Base-by-base conservation (phyloP, 2,329 filamentous ascomycete species). In the Xylariaceae sp. region DNA sequence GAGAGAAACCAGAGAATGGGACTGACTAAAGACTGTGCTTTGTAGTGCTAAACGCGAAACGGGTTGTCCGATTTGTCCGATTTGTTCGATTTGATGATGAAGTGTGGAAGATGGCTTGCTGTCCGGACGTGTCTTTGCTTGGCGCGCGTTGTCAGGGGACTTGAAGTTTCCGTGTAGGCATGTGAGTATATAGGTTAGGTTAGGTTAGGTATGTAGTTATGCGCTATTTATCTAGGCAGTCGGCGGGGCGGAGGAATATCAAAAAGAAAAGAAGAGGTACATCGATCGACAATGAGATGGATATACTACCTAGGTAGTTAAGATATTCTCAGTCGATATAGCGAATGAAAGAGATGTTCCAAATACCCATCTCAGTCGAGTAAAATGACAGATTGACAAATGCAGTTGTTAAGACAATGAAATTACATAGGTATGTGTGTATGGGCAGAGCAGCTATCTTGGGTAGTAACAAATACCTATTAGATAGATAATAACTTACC, bases 1-100 rank as follows among this genome's bases (percentile, higher is more conserved):
- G 32, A 34, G 32, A 34, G 6, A 34, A 19, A 19, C 19, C 19
- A 19, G 19, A 19, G 19, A 19, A 19, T 19, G 9, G 44, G 19
- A 43, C 57, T 59, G 49, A 59, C 57, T 47, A n/a, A 34, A 19
- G 19, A 19, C 19, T 19, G 19, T 19, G 19, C 19, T 19, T 12
- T 53, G 42, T 42, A 59, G 57, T 59, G 57, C 54, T 59, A 52
- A 57, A 47, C 35, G 29, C 9, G 32, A 47, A 44, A 30, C 41
- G 34, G 47, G 12, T 19, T 19, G 19, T 19, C 19, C 19, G 19
- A 19, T 19, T 19, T 19, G 19, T 19, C 19, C 19, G 19, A 19
- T 19, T 19, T 9, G 4, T 9, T 4, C 35, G 8, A 9, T 37
- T 11, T 11, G 35, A 37, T 37, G 35, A 37, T 37, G 32, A 34